Evolutionary conservation across 179 eudicot species (phyloP).

Genomic region (Spinacia oleracea): DNA sequence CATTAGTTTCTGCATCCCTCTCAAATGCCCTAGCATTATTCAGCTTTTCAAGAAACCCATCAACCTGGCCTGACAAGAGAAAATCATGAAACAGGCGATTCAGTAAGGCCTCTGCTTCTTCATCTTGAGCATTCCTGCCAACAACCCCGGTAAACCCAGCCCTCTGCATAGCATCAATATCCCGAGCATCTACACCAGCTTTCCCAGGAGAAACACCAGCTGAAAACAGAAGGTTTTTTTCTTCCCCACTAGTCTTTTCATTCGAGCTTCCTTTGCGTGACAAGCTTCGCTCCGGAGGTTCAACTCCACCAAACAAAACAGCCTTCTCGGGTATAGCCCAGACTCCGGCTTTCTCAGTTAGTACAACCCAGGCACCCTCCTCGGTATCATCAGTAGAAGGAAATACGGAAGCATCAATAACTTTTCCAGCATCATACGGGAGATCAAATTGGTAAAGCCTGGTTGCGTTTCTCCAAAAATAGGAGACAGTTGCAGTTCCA

Average conservation of each 20-base stretch:
- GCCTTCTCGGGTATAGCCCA: constrained; percentile 99
- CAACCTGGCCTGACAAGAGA: constrained; percentile 71
- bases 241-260: constrained; percentile 67
- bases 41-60: constrained; percentile 67
- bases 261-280: constrained; percentile 96
- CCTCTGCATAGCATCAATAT: constrained; percentile 52
- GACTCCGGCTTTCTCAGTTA: constrained; percentile 95
- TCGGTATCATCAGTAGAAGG: constrained; percentile 71
- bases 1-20: constrained; percentile 87
- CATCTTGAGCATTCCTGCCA: constrained; percentile 75
- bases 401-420: constrained; percentile 87
- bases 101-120: constrained; percentile 83
- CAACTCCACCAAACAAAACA: constrained; percentile 89
- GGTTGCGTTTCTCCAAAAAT: constrained; percentile 64
- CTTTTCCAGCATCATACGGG: constrained; percentile 97
- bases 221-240: constrained; percentile 44
- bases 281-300: constrained; percentile 95
- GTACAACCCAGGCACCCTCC: constrained; percentile 92
- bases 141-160: constrained; percentile 49
- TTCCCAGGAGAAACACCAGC: constrained; percentile 59
- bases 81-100: constrained; percentile 72
- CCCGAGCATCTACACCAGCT: constrained; percentile 55
- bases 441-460: constrained; percentile 89
- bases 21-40: constrained; percentile 78
- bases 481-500: constrained; percentile 92